Percentiles rank a stretch among this genome's conserved stretches.
Conservation (phyloP, 805 yeast genomes). For the Kuraishia molischiana region DNA sequence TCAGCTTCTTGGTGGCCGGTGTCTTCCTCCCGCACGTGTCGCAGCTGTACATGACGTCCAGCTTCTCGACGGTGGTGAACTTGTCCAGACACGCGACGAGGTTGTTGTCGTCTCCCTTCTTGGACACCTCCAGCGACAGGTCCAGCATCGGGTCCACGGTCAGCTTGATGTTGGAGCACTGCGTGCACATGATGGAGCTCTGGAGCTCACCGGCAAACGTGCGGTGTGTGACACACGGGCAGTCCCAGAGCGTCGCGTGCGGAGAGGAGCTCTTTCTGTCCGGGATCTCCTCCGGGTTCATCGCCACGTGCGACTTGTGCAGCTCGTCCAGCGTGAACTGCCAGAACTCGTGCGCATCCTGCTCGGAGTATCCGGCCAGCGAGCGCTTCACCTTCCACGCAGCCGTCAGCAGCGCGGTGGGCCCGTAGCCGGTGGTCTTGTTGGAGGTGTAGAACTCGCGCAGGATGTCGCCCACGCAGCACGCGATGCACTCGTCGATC, state of each 20-base stretch:
- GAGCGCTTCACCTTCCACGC: conserved; percentile 81
- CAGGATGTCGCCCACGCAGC: conserved; percentile 76
- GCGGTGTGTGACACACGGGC: conserved; percentile 75
- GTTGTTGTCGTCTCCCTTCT: conserved; percentile 16
- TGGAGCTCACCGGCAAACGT: conserved; percentile 79
- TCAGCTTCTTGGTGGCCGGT: conserved; percentile 63
- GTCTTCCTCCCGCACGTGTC: conserved; percentile 51
- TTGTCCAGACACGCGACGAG: conserved; percentile 61
- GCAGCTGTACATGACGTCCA: conserved; percentile 71
- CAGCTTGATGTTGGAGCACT: conserved; percentile 53
- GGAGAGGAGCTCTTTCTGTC: conserved; percentile 2
- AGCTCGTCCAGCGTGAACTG: conserved; percentile 83
- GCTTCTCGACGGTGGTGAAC: conserved; percentile 68
- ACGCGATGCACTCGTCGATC: conserved; percentile 56
- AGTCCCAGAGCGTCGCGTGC: conserved; percentile 17
- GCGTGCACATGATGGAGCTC: conserved; percentile 66
- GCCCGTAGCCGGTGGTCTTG: conserved; percentile 63
- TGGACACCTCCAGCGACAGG: conserved; percentile 65
- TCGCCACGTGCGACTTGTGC: conserved; percentile 38
- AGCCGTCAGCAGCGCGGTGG: conserved; percentile 70
- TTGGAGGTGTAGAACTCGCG: conserved; percentile 61
- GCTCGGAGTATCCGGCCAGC: conserved; percentile 93
- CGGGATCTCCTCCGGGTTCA: not conserved
- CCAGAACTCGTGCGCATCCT: conserved; percentile 98
- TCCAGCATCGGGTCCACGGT: conserved; percentile 89